phyloP scores from a whole-genome alignment of 805 yeast genomes.

The Starmerella powellii region DNA sequence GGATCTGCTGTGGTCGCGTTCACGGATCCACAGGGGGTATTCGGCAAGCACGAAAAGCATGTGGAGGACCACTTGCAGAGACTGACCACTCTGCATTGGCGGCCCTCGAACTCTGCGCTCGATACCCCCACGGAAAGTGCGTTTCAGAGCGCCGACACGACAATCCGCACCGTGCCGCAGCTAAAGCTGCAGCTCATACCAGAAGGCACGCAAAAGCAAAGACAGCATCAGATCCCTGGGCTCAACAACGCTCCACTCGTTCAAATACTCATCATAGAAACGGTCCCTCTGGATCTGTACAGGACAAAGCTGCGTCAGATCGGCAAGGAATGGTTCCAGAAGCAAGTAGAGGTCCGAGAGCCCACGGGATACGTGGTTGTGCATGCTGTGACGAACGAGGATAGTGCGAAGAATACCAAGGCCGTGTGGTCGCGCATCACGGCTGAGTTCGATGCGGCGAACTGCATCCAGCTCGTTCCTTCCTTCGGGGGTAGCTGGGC shows the following conservation, averaged over 20 bases:
- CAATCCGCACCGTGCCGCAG: slow-evolving; percentile 47
- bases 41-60: slow-evolving; percentile 35
- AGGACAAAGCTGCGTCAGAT: slow-evolving; percentile 70
- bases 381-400: slow-evolving; percentile 31
- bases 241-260: slow-evolving; percentile 42
- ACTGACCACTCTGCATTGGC: slow-evolving; percentile 61
- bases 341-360: slow-evolving; percentile 30
- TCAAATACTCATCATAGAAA: slow-evolving; percentile 55
- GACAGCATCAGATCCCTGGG: slow-evolving; percentile 33
- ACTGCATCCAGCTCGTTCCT: slow-evolving; percentile 19
- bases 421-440: slow-evolving; percentile 20
- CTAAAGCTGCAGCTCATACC: slow-evolving; percentile 45
- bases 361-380: slow-evolving; percentile 55
- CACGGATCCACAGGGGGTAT: slow-evolving; percentile 63
- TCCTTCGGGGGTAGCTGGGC: slow-evolving; percentile 34
- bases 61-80: slow-evolving; percentile 38
- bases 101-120: slow-evolving; percentile 31
- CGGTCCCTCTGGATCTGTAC: slow-evolving; percentile 60
- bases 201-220: slow-evolving; percentile 38
- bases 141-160: not conserved
- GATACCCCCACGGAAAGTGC: not conserved
- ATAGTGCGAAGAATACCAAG: slow-evolving; percentile 12
- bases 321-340: slow-evolving; percentile 65
- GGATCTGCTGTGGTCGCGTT: slow-evolving; percentile 36
- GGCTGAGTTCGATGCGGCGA: slow-evolving; percentile 28